Percentiles rank a stretch among this genome's conserved stretches.
phyloP scores from a whole-genome alignment of 2,329 filamentous ascomycete species.

The Penicillium sp. region DNA sequence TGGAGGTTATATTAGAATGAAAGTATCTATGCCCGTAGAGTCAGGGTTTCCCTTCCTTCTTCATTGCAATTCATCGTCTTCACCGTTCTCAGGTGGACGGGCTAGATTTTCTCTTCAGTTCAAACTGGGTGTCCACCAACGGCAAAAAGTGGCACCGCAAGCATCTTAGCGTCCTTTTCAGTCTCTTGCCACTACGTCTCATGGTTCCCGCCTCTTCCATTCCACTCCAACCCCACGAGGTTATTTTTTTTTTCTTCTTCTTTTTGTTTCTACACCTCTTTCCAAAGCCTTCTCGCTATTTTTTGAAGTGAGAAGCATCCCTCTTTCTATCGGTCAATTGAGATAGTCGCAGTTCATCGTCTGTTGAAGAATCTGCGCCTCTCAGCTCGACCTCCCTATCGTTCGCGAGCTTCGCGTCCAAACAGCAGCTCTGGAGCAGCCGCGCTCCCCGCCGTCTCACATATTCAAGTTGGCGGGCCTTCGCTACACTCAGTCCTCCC shows the following conservation, averaged over 20 bases:
- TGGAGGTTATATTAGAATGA: neutral
- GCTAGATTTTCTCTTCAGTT: neutral
- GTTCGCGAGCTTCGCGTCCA: constrained; percentile 12
- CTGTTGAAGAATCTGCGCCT: constrained; percentile 17
- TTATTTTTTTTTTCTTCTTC: neutral
- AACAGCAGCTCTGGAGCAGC: constrained; percentile 41
- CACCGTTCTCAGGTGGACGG: neutral
- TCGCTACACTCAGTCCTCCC: constrained; percentile 68
- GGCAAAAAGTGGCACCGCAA: neutral
- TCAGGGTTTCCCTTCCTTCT: neutral
- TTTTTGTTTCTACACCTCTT: neutral
- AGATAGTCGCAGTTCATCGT: constrained; percentile 1
- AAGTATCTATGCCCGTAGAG: neutral
- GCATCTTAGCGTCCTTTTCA: neutral
- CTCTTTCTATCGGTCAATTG: constrained; percentile 2
- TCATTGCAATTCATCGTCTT: neutral
- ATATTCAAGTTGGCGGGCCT: constrained; percentile 93
- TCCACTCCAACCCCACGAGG: neutral
- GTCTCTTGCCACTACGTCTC: neutral
- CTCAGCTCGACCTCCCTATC: constrained; percentile 9
- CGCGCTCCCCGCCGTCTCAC: constrained; percentile 40
- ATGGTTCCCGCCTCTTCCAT: neutral
- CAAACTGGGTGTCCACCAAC: neutral
- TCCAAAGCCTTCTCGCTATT: neutral
- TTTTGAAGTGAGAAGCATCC: neutral